Base-by-base conservation (phyloP, 2,329 filamentous ascomycete genomes). In the Penicillium thymicola region DNA sequence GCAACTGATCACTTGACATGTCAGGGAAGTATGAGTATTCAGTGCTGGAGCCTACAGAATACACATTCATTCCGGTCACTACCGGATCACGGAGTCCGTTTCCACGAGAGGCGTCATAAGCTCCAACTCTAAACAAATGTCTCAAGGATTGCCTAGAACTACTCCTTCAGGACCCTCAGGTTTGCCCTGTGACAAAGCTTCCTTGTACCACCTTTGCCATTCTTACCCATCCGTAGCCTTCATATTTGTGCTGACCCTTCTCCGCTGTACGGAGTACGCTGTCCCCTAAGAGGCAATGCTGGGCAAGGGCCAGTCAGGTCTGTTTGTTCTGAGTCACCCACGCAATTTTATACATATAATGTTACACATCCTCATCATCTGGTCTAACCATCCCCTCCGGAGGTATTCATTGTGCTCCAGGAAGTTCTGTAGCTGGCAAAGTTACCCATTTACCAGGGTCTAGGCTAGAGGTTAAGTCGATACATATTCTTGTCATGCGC, bases 361-460 rank as follows among this genome's bases (percentile, higher is more conserved):
- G 54, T 55, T 46, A 55, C 54, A 55, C 54, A 55, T 55, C 13
- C 53, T 55, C 48, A 32, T 46, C 40, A 45, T 40, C 32, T 14
- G 51, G 36, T 54, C 21, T 38, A n/a, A 28, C 14, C 23, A 28
- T 38, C 10, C 27, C 18, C 41, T 34, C 27, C 36, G 27, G 18
- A 27, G 23, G 14, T 34, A 25, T 23, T 41, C 27, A 14, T 32
- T 42, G 16, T 43, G 28, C 21, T 11, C 44, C 14, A n/a, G 18
- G 27, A 14, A 41, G 37, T 43, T 18, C 30, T 37, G 14, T 21
- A 14, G 21, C 13, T n/a, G 21, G 9, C 25, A 23, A n/a, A 16
- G 5, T 42, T 16, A 8, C 25, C 16, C 16, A 5, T 48, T 16
- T 40, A 16, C 13, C n/a, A 21, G n/a, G 16, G 11, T 28, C n/a